Base-by-base conservation (phyloP, 495 filamentous ascomycete species). In the Talaromyces proteolyticus region DNA sequence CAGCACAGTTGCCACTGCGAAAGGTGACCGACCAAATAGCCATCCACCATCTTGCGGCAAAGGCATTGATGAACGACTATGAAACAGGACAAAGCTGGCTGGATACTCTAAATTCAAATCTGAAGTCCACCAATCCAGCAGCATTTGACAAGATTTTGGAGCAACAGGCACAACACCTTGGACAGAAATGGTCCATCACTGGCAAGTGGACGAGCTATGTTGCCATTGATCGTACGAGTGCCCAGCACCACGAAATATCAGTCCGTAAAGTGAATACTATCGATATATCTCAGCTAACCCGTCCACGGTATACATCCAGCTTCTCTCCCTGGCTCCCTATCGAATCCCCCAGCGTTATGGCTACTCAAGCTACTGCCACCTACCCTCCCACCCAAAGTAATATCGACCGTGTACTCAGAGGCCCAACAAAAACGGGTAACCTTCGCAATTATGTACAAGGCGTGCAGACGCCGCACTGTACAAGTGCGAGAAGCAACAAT, bases 21-120 rank as follows among this genome's bases (percentile, higher is more conserved):
- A n/a, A 20, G 37, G 14, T 23, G 20, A 20, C 34, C 21, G 29
- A 21, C 26, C 45, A 29, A 29, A 29, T 12, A 40, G 34, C 24
- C 8, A 53, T 57, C 26, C 57, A 59, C 48, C 50, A 56, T 44
- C 54, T 59, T 29, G 54, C 57, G 11, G 57, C 57, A 14, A 59
- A 59, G 42, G 50, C 44, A 2, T n/a, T 51, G 19, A 53, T 59
- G 29, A 43, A 45, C 20, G 54, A 59, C 18, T 55, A 57, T 18
- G 57, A 59, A 39, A 52, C 26, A 16, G 54, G 53, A 6, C 48
- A 50, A 16, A 56, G 56, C 49, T 58, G 56, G 56, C 17, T 58
- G 14, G 53, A 58, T 47, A 14, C 26, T 29, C 6, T 14, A 2
- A 21, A 52, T 40, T 22, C 29, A 5, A 20, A n/a, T 41, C 49